Conservation (phyloP, 192 early-diverging fungal genomes). For the Coemansia sp. region DNA sequence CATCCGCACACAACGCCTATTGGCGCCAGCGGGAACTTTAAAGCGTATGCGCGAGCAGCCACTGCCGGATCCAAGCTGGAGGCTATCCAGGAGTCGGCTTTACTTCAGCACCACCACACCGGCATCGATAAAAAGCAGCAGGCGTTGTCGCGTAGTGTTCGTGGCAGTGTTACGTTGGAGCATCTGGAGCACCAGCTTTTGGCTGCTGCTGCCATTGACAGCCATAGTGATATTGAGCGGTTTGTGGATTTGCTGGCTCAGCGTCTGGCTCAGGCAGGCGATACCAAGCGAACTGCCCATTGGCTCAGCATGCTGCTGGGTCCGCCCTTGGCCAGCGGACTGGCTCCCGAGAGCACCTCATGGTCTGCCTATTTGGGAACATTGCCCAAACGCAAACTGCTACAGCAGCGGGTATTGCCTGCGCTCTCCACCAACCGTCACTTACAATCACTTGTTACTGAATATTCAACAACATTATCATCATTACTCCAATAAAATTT, state of each 20-base stretch:
- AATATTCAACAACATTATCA: constrained; percentile 43
- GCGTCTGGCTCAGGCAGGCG: constrained; percentile 14
- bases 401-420: constrained; percentile 61
- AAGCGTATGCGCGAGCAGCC: neutral
- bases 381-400: constrained; percentile 63
- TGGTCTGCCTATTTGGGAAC: constrained; percentile 24
- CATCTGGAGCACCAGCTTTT: constrained; percentile 46
- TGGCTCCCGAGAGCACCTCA: constrained; percentile 6
- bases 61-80: constrained; percentile 1
- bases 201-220: constrained; percentile 14
- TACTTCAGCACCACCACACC: neutral
- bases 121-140: neutral
- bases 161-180: constrained; percentile 31
- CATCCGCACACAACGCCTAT: neutral
- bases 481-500: too few species aligned
- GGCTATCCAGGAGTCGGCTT: constrained; percentile 1
- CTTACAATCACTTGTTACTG: constrained; percentile 60
- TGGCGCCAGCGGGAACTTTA: neutral
- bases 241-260: constrained; percentile 22
- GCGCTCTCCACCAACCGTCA: constrained; percentile 67
- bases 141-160: neutral
- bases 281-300: constrained; percentile 7
- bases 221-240: constrained; percentile 18
- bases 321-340: constrained; percentile 16
- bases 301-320: constrained; percentile 47